Base-by-base conservation (phyloP, 495 filamentous ascomycete species). In the Alectoria sarmentosa region DNA sequence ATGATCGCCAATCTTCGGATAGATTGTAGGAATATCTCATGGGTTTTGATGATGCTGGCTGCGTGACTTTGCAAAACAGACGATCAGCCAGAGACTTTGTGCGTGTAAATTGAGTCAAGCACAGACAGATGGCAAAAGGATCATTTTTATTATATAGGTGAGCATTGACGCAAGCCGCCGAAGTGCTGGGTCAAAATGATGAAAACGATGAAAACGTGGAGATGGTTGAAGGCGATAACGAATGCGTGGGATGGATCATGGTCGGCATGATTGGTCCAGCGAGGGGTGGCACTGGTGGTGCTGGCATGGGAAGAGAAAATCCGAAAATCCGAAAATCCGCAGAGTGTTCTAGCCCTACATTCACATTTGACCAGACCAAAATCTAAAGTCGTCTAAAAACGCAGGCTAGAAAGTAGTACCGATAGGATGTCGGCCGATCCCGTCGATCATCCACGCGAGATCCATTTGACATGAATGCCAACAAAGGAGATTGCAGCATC, bases 121-220 rank as follows among this genome's bases (percentile, higher is more conserved):
- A 41, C 3, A 39, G n/a, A 39, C 6, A 39, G 46, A 49, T 38
- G 26, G 34, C n/a, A 15, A 7, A 26, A 39, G 39, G 14, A 0
- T 1, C 4, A 1, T 60, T 60, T 41, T 60, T 56, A n/a, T 57
- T 42, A 36, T 23, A 44, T 44, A 44, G 15, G 23, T 32, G 13
- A 38, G 32, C 14, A 46, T 59, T 10, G 41, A 46, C 62, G 62
- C 62, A 64, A 49, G 34, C n/a, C 62, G 62, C 62, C 62, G 62
- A 64, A 42, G 19, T 64, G 62, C 62, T 59, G 39, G 13, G 3
- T 44, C 37, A 41, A 23, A 42, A 34, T 55, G 8, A 1, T 7
- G 15, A 41, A 14, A 14, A 3, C 39, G 15, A 41, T 11, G 28
- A 9, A 55, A n/a, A 55, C 19, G 30, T 34, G 52, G 52, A 34